Base-by-base conservation (phyloP, 1,139 yeast genomes). In the Saccharomyces pastorianus region DNA sequence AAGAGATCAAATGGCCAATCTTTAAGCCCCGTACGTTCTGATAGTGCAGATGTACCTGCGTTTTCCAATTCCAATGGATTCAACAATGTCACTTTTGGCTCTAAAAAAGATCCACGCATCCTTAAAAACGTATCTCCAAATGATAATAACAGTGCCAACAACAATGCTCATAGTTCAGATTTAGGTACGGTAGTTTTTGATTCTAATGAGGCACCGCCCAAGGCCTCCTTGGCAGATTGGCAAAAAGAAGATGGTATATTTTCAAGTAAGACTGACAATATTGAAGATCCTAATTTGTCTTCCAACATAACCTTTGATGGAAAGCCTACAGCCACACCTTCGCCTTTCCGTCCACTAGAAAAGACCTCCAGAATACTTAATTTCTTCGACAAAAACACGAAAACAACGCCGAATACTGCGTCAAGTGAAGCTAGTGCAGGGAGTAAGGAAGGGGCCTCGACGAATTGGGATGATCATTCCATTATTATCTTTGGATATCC, bases 401-500 rank as follows among this genome's bases (percentile, higher is more conserved):
- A 38, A 11, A 25, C 7, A 11, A 9, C 44, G 20, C 26, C 44
- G 25, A 38, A 9, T 38, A 20, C 11, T 17, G 44, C 11, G 2
- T 11, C 44, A 50, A 28, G 52, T 53, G 32, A 55, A 48, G 53
- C 57, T 41, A 50, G 55, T 42, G 48, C 55, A 41, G 53, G 42
- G 29, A 23, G 50, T 34, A 56, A 61, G 51, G 54, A 55, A 49
- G 56, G 50, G 42, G 53, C 29, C 17, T 38, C 26, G 5, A 9
- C 7, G n/a, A 20, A 38, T 38, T 17, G 20, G n/a, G 44, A 71
- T 26, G 86, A 81, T 56, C 75, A 82, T 48, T 87, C 95, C 0
- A 87, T 91, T 1, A 72, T 89, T 46, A 88, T 90, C 13, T 89
- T 87, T 70, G 97, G 97, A 0, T 90, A 87, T 68, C 89, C 95